Evolutionary conservation across 2,329 filamentous ascomycete genomes (phyloP).

Genomic region (Arthroderma sp.): DNA sequence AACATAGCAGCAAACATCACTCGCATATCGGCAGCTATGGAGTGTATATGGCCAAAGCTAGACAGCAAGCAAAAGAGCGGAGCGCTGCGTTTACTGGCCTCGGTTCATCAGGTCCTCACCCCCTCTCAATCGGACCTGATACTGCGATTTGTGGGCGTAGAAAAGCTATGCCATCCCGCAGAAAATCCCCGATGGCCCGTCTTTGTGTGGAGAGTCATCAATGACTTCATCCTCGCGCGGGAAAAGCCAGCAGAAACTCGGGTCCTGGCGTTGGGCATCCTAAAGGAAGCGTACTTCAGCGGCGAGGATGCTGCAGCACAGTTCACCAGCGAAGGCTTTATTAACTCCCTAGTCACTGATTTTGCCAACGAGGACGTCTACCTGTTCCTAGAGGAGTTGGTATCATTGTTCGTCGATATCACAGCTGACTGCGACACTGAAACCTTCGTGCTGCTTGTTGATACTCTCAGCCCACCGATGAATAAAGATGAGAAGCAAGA

Average conservation of each 20-base stretch:
- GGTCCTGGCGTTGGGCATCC: conserved; percentile 24
- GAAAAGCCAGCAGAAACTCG: conserved; percentile 27
- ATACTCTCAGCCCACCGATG: conserved; percentile 25
- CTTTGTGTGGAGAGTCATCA: conserved; percentile 22
- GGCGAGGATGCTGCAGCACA: conserved; percentile 17
- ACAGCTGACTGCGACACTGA: conserved; percentile 19
- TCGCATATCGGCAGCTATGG: conserved; percentile 24
- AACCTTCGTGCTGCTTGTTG: conserved; percentile 21
- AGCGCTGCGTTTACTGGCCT: conserved; percentile 23
- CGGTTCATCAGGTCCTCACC: conserved; percentile 23
- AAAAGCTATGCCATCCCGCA: conserved; percentile 21
- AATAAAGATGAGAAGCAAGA: conserved; percentile 20
- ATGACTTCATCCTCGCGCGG: conserved; percentile 25
- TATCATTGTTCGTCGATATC: conserved; percentile 26
- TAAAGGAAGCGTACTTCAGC: conserved; percentile 26
- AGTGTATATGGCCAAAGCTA: conserved; percentile 25
- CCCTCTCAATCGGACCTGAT: conserved; percentile 27
- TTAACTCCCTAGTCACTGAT: conserved; percentile 20
- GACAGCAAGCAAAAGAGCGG: conserved; percentile 23
- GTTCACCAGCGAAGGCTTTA: conserved; percentile 21
- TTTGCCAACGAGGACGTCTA: conserved; percentile 26
- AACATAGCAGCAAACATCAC: conserved; percentile 26
- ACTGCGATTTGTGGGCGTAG: conserved; percentile 21
- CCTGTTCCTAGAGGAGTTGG: conserved; percentile 26
- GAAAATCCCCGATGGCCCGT: conserved; percentile 22